phyloP scores from a whole-genome alignment of 2,329 filamentous ascomycete species.

The Scopulariopsis brevicaulis region DNA sequence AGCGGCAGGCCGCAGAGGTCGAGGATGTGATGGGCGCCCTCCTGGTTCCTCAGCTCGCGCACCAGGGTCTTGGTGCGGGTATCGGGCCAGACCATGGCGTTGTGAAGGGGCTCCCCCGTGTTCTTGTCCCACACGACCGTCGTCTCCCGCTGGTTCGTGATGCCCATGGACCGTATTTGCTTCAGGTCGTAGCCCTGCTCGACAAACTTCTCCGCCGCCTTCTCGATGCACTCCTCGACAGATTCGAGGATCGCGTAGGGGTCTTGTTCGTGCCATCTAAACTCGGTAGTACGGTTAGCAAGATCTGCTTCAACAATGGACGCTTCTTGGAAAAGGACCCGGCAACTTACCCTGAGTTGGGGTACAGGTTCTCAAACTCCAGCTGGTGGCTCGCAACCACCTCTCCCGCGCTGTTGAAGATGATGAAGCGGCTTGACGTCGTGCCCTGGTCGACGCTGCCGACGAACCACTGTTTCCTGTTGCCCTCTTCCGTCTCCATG shows the following conservation, averaged over 20 bases:
- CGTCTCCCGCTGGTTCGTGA: slow-evolving; percentile 87
- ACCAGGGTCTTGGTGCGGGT: slow-evolving; percentile 65
- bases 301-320: slow-evolving; percentile 1
- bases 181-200: slow-evolving; percentile 54
- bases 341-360: slow-evolving; percentile 63
- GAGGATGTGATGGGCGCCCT: slow-evolving; percentile 57
- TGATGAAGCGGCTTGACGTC: slow-evolving; percentile 79
- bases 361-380: slow-evolving; percentile 77
- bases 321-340: neutral
- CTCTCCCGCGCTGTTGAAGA: slow-evolving; percentile 71
- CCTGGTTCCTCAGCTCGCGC: slow-evolving; percentile 58
- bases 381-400: slow-evolving; percentile 77
- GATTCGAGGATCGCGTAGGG: slow-evolving; percentile 65
- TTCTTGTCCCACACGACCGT: slow-evolving; percentile 73
- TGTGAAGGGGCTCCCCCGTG: slow-evolving; percentile 70
- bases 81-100: slow-evolving; percentile 85
- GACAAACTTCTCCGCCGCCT: slow-evolving; percentile 60
- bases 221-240: slow-evolving; percentile 70
- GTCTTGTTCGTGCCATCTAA: slow-evolving; percentile 83
- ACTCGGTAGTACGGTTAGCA: neutral
- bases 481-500: slow-evolving; percentile 18
- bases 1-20: slow-evolving; percentile 70
- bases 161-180: slow-evolving; percentile 67
- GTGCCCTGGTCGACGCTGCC: slow-evolving; percentile 88
- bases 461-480: slow-evolving; percentile 50